Percentiles rank a stretch among this genome's conserved stretches.
phyloP scores from a whole-genome alignment of 2,329 filamentous ascomycete species.

The Madurella fahalii region DNA sequence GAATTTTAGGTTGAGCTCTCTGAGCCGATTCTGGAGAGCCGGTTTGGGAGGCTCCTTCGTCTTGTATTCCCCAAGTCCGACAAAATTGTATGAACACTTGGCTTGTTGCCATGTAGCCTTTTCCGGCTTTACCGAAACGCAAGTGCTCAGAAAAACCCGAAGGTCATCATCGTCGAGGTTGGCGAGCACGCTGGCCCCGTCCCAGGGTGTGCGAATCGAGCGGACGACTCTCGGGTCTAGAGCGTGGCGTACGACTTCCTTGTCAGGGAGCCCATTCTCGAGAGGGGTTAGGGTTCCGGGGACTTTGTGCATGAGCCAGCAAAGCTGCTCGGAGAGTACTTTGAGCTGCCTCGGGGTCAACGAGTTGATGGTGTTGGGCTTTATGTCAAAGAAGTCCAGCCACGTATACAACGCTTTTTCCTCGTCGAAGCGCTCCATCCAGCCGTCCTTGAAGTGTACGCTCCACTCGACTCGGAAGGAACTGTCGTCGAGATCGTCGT shows the following conservation, averaged over 20 bases:
- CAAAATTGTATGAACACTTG: neutral
- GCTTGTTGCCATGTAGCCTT: neutral
- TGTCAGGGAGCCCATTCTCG: too few relatives aligned
- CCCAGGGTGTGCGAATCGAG: neutral
- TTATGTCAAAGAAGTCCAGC: slow-evolving; percentile 15
- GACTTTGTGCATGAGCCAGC: slow-evolving; percentile 10
- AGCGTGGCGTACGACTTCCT: neutral
- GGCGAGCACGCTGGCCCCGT: neutral
- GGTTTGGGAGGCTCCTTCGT: neutral
- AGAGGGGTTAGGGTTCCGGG: neutral
- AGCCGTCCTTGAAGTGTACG: neutral
- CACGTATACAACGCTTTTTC: slow-evolving; percentile 15
- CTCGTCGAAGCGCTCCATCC: slow-evolving; percentile 1
- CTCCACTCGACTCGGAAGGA: neutral
- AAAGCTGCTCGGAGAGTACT: slow-evolving; percentile 9
- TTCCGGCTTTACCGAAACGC: neutral
- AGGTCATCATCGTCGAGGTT: neutral
- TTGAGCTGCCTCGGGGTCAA: neutral
- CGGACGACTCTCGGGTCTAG: neutral
- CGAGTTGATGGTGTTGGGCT: neutral
- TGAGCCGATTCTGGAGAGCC: neutral
- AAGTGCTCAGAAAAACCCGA: neutral
- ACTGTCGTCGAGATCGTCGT: neutral
- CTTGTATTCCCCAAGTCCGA: neutral
- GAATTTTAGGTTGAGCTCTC: slow-evolving; percentile 12